Percentiles rank a stretch among this genome's conserved stretches.
Evolutionary conservation across 331 rosid genomes (phyloP).

Genomic region (Pyrus hybrid): DNA sequence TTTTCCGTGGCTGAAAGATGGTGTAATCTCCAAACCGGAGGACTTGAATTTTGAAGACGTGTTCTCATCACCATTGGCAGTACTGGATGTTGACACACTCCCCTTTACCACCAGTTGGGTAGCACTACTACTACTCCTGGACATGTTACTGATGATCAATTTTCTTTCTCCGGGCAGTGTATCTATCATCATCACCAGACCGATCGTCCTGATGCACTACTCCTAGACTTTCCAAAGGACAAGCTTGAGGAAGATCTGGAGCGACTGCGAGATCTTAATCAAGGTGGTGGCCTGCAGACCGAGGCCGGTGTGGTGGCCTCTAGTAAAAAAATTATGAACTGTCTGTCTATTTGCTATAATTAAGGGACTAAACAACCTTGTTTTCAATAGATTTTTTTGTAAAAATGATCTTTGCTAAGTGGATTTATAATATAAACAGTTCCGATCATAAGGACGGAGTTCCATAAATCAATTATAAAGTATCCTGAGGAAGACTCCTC

Average conservation of each 20-base stretch:
- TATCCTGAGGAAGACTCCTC: too few species aligned
- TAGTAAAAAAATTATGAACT: too few species aligned
- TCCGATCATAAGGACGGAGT: too few species aligned
- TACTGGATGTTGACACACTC: slow-evolving; percentile 7
- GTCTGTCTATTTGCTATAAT: too few species aligned
- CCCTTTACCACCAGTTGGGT: slow-evolving; percentile 1
- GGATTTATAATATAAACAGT: too few species aligned
- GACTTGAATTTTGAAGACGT: slow-evolving; percentile 51
- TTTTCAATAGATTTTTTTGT: too few species aligned
- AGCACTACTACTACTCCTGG: background rate
- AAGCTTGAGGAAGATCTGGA: slow-evolving; percentile 30
- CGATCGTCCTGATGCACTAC: slow-evolving; percentile 2
- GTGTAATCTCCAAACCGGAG: slow-evolving; percentile 48
- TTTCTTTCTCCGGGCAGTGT: slow-evolving; percentile 17
- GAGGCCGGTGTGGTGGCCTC: slow-evolving; percentile 30
- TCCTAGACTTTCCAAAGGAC: slow-evolving; percentile 23
- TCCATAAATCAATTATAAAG: too few species aligned
- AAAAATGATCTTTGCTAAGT: too few species aligned
- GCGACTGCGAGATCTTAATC: slow-evolving; percentile 24
- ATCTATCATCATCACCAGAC: slow-evolving; percentile 16
- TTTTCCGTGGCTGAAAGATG: slow-evolving; percentile 91
- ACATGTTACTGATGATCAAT: slow-evolving; percentile 16
- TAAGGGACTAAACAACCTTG: too few species aligned
- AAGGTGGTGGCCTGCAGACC: slow-evolving; percentile 22
- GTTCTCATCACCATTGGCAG: slow-evolving; percentile 30